Evolutionary conservation across 2,329 filamentous ascomycete genomes (phyloP).

Genomic region (Colletotrichum viniferum): DNA sequence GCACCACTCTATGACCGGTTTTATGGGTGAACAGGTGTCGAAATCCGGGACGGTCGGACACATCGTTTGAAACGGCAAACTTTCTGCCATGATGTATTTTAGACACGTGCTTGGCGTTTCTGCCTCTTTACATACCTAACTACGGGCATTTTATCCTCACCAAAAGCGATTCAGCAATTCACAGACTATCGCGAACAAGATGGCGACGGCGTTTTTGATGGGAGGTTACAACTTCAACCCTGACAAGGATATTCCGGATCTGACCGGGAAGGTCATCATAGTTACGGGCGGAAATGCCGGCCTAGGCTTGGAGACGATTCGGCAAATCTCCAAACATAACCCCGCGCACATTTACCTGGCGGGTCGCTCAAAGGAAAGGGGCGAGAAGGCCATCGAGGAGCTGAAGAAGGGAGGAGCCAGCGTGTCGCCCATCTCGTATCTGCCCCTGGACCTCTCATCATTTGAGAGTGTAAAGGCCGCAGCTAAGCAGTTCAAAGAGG

Average conservation of each 20-base stretch:
- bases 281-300: slow-evolving; percentile 45
- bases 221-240: slow-evolving; percentile 12
- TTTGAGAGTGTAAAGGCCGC: slow-evolving; percentile 20
- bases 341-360: slow-evolving; percentile 20
- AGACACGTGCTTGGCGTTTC: background rate
- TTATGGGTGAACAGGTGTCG: background rate
- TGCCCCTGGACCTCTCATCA: slow-evolving; percentile 17
- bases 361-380: slow-evolving; percentile 18
- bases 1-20: background rate
- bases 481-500: slow-evolving; percentile 7
- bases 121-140: rapidly evolving
- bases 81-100: background rate
- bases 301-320: slow-evolving; percentile 42
- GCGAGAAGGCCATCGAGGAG: slow-evolving; percentile 2
- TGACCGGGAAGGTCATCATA: slow-evolving; percentile 38
- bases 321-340: slow-evolving; percentile 40
- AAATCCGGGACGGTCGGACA: slow-evolving; percentile 5
- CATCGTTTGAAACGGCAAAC: slow-evolving; percentile 4
- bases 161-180: background rate
- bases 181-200: background rate
- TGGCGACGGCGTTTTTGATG: slow-evolving; percentile 12
- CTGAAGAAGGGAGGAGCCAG: background rate
- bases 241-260: slow-evolving; percentile 33
- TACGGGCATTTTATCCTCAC: background rate
- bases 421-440: background rate